Base-by-base conservation (phyloP, 805 yeast genomes). In the Geotrichum ghanense region DNA sequence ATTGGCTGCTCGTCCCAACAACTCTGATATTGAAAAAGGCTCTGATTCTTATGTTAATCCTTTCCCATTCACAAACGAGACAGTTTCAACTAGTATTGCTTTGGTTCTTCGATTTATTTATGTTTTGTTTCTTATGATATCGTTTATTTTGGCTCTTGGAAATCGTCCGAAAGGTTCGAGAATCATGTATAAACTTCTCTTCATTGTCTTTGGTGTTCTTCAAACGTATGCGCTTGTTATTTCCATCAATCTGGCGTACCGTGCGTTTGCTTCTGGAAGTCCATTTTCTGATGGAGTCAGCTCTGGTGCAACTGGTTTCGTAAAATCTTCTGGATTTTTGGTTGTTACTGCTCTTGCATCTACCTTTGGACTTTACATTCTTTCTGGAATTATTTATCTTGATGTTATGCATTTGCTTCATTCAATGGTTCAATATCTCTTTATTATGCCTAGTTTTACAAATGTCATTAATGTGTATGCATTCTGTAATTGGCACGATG, bases 351-450 rank as follows among this genome's bases (percentile, higher is more conserved):
- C 82, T 3, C 69, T 80, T 19, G 64, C 69, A 3, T 75, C 82
- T 2, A 78, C 84, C 0, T 78, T 75, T 58, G 82, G 79, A 17
- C 68, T 79, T 31, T 79, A 77, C 62, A 73, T 78, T 53, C 58
- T 77, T 35, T 74, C 81, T 1, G 76, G 80, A 20, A 65, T 79
- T 50, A 58, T 79, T 35, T 78, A 78, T 58, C 66, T 77, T 51
- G 82, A 78, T 53, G 82, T 83, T 9, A 78, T 83, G 83, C 84
- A 78, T 56, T 70, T 76, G 70, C 64, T 76, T 54, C 74, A 78
- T 21, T 73, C 79, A 27, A 74, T 77, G 57, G 48, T 53, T 21
- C 67, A 61, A 54, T 63, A 64, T 51, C 42, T 62, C 53, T 56
- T 60, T 49, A 48, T 65, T 56, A 61, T 59, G 65, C 66, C 67